These are phyloP conservation scores for Fusarium algeriense DNA, from an alignment of 2,329 filamentous ascomycete species.

Conservation along the genomic window DNA sequence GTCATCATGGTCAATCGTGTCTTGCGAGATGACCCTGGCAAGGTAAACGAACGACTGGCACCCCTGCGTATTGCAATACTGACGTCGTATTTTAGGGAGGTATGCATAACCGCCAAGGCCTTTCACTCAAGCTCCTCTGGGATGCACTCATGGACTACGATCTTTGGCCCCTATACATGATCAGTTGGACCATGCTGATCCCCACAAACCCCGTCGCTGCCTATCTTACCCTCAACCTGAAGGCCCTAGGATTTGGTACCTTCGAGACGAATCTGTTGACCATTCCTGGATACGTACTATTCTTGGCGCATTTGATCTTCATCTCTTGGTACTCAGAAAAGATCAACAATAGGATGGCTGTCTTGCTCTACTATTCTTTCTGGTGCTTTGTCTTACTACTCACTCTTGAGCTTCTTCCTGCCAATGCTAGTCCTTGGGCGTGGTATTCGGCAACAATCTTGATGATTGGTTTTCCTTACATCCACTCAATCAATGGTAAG, in stretches of 20 bases:
- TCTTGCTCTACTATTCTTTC: slow-evolving; percentile 60
- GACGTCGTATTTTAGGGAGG: slow-evolving; percentile 55
- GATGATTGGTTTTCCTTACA: slow-evolving; percentile 52
- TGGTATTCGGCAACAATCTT: slow-evolving; percentile 51
- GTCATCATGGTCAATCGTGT: slow-evolving; percentile 65
- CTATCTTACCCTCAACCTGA: slow-evolving; percentile 65
- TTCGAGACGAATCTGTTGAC: slow-evolving; percentile 68
- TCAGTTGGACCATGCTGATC: slow-evolving; percentile 45
- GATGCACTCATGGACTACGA: slow-evolving; percentile 66
- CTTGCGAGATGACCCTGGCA: slow-evolving; percentile 67
- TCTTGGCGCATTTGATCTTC: slow-evolving; percentile 56
- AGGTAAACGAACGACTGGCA: neutral
- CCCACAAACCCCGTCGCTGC: slow-evolving; percentile 41
- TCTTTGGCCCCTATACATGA: slow-evolving; percentile 53
- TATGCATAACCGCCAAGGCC: slow-evolving; percentile 69
- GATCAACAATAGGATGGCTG: slow-evolving; percentile 54
- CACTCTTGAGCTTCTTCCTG: slow-evolving; percentile 55
- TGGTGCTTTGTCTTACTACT: slow-evolving; percentile 68
- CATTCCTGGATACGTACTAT: slow-evolving; percentile 60
- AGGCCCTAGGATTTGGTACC: slow-evolving; percentile 62
- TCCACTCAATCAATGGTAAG: slow-evolving; percentile 32
- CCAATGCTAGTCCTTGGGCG: slow-evolving; percentile 47
- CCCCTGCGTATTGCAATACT: neutral
- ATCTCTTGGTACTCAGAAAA: slow-evolving; percentile 60
- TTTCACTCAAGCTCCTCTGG: slow-evolving; percentile 63